Conservation (phyloP, 768 basidiomycete genomes). For the Pisolithus marmoratus region DNA sequence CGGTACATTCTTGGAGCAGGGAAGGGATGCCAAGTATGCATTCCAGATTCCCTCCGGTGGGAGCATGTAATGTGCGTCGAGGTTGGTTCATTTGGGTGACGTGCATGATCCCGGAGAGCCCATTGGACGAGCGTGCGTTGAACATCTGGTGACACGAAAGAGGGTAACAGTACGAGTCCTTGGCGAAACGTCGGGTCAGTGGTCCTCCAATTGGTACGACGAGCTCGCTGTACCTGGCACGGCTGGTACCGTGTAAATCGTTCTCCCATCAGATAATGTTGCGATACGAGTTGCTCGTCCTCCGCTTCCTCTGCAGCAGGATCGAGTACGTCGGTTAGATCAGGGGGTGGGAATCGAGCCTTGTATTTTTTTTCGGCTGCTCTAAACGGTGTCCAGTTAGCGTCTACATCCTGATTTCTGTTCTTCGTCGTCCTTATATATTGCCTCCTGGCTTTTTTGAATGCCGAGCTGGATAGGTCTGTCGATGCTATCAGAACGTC, state of each 20-base stretch:
- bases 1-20: conserved; percentile 33
- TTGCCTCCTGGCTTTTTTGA: conserved; percentile 55
- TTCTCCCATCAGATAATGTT: not conserved
- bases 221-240: conserved; percentile 37
- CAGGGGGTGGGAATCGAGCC: conserved; percentile 70
- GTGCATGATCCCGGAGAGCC: conserved; percentile 72
- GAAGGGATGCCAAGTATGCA: conserved; percentile 32
- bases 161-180: conserved; percentile 86
- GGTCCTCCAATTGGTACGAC: not conserved
- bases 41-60: conserved; percentile 80
- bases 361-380: conserved; percentile 78
- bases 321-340: conserved; percentile 66
- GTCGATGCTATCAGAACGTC: not conserved
- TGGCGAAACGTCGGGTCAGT: not conserved
- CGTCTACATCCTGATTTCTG: conserved; percentile 38
- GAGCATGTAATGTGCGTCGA: conserved; percentile 80
- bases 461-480: conserved; percentile 44
- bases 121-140: conserved; percentile 70
- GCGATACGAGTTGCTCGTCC: conserved; percentile 2
- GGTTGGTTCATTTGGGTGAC: conserved; percentile 83
- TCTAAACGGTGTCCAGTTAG: conserved; percentile 70
- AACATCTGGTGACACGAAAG: conserved; percentile 52
- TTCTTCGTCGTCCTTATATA: conserved; percentile 57
- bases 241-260: conserved; percentile 9
- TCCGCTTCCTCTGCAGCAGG: conserved; percentile 35